Evolutionary conservation across 495 filamentous ascomycete genomes (phyloP), one percentile per base, ranked within the genome.

Genomic region (Xylaria venustula): DNA sequence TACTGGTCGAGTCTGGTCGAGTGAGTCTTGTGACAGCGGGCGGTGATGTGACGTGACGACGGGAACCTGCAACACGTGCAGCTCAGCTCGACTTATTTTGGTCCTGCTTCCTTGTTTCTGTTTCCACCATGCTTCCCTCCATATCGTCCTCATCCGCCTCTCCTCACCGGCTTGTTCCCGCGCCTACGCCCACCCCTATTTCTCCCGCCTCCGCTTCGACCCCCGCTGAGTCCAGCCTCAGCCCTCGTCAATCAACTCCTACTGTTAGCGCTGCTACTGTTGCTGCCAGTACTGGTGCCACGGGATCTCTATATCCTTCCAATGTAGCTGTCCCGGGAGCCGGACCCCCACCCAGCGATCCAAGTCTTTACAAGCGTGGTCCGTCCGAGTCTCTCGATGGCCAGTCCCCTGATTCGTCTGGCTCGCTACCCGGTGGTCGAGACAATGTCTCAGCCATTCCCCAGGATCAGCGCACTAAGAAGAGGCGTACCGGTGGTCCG

Each of bases 381-480:
- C 50, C 53, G 19, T 67, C 64, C 45, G 56, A 17, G 50, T 53
- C 58, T 7, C 47, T 32, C 28, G 58, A 63, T 22, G 66, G 44
- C 22, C 61, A 56, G 36, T 66, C 66, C 1, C 62, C 68, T 1
- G 66, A 65, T 15, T 62, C 64, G 20, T 57, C 61, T 19, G 50
- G 49, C n/a, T 54, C 40, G 22, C 19, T 49, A 8, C 54, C 64
- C 12, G n/a, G 47, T 30, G 23, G 8, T 7, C 23, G 47, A 41
- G 44, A 61, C 44, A 32, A 47, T 59, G 58, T 26, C 61, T 51
- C 57, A 5, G 40, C 34, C n/a, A 6, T 28, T 12, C 49, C 58
- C 37, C 62, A 64, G 54, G 69, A 71, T 20, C 69, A 67, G 48
- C 54, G 63, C 44, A 69, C 63, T 14, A 78, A 77, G 65, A 75